Base-by-base conservation (phyloP, 371 early-diverging fungal genomes). In the Conidiobolus incongruus region DNA sequence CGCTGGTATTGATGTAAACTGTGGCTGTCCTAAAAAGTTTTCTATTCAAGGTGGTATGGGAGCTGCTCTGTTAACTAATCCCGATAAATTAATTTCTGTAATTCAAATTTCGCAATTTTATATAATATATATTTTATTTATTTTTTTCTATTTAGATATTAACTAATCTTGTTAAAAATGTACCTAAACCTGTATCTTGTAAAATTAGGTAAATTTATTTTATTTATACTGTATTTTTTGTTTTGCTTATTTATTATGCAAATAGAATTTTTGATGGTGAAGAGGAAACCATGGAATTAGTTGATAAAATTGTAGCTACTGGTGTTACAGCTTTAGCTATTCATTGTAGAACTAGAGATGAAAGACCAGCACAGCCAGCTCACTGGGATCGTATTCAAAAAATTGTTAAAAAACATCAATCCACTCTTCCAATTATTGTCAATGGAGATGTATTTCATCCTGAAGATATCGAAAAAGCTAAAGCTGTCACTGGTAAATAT, bases 11-110 rank as follows among this genome's bases (percentile, higher is more conserved):
- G 93, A 93, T 59, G 50, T 96, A 39, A 96, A 96, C 60, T 96
- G 96, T 56, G 96, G 96, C 3, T 96, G 96, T 47, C 96, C 95
- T 0, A 93, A 92, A 49, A 66, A 70, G 47, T 96, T 96, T 49
- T 90, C 91, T 1, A 53, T 92, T n/a, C 72, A 74, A 35, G 87
- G 78, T 16, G 88, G 90, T 8, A 94, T 94, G 95, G 96, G 96
- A 12, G 86, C 92, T 4, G 91, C 90, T 7, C 59, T 95, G 33
- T 57, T 95, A 44, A 56, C 71, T 2, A 66, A 86, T 33, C 92
- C 91, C 4, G 92, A 90, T 31, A 59, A 61, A 24, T 60, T 95
- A 38, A 65, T 69, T 45, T 55, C 63, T 21, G 68, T 68, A 60
- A 40, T n/a, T n/a, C n/a, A n/a, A n/a, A n/a, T n/a, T n/a, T n/a